Percentiles rank a stretch among this genome's conserved stretches.
Conservation (phyloP, 2,329 filamentous ascomycete species). For the Elsinoe fawcettii region DNA sequence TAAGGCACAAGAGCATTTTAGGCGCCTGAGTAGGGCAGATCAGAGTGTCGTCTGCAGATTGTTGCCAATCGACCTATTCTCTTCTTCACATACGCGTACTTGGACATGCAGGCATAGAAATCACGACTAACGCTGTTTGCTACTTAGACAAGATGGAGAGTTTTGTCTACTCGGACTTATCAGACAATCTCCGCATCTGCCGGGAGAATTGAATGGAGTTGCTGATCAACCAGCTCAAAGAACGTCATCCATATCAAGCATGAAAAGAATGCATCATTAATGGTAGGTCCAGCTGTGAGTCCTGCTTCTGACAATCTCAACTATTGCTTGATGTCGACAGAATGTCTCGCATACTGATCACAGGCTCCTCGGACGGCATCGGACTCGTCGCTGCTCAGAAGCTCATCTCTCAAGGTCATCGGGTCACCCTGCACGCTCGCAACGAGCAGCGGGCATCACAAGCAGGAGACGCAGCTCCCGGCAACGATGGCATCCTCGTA, state of each 20-base stretch:
- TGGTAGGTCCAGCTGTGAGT: not conserved
- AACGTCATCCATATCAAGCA: not conserved
- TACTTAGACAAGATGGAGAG: too few species aligned
- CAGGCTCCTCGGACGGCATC: slow-evolving; percentile 52
- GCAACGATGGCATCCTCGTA: slow-evolving; percentile 44
- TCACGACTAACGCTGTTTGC: too few species aligned
- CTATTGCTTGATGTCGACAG: not conserved
- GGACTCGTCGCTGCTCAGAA: slow-evolving; percentile 45
- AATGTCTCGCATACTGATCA: slow-evolving; percentile 46
- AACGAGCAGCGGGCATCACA: slow-evolving; percentile 47
- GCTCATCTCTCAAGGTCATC: slow-evolving; percentile 46
- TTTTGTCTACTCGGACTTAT: not conserved
- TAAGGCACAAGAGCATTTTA: too few species aligned
- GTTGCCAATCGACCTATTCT: too few species aligned
- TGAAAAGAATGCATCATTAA: not conserved
- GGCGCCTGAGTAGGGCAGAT: too few species aligned
- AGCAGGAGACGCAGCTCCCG: slow-evolving; percentile 42
- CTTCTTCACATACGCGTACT: too few species aligned
- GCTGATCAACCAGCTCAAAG: not conserved
- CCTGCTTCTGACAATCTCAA: not conserved
- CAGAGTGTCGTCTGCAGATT: too few species aligned
- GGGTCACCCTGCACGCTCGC: slow-evolving; percentile 50
- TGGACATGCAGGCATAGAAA: too few species aligned
- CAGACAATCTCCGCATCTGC: not conserved
- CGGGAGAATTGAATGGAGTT: not conserved